These are phyloP conservation scores for Solanum hybrid DNA, from an alignment of 305 asterid species.

Conservation along the genomic window DNA sequence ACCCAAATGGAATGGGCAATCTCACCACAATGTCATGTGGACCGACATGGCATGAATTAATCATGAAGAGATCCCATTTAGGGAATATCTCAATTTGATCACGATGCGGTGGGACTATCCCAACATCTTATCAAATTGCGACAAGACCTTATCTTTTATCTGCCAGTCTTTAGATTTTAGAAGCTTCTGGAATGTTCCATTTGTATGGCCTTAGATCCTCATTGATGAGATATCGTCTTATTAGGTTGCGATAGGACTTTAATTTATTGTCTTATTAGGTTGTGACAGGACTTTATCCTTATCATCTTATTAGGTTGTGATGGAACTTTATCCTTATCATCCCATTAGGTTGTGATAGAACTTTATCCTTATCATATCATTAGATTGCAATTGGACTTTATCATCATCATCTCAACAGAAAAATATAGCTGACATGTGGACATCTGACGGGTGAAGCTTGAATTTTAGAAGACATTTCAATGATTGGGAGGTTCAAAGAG, in stretches of 20 bases:
- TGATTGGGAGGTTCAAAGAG: neutral
- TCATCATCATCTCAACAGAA: neutral
- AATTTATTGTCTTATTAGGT: neutral
- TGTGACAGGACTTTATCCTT: neutral
- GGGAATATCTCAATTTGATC: neutral
- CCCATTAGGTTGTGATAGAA: neutral
- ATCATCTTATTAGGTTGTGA: neutral
- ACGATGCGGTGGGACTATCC: neutral
- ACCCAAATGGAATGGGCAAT: neutral
- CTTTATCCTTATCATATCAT: neutral
- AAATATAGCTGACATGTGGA: neutral
- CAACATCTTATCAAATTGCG: neutral
- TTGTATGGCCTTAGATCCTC: neutral
- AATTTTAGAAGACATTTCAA: neutral
- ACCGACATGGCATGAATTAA: neutral
- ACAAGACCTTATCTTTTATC: neutral
- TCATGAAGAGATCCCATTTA: neutral
- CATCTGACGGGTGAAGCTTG: neutral
- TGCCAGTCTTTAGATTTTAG: neutral
- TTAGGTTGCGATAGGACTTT: neutral
- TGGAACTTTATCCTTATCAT: neutral
- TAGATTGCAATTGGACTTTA: neutral
- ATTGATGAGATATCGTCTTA: neutral
- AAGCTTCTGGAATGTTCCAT: neutral
- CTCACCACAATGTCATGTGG: neutral